Conservation (phyloP, 83 land plant genomes). For the Thuja plicata region DNA sequence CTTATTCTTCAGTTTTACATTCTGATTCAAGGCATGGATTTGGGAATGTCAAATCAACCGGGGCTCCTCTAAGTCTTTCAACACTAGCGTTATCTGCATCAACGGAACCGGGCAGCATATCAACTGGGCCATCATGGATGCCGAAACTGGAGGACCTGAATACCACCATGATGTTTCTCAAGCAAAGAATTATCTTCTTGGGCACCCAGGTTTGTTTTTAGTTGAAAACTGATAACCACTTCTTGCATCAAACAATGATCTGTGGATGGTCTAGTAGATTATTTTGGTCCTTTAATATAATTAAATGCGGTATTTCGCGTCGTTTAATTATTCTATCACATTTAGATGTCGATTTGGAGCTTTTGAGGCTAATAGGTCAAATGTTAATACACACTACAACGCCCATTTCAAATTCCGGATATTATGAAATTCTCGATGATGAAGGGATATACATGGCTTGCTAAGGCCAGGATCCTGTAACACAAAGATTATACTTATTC, state of each 20-base stretch:
- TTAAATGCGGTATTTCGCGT: not conserved
- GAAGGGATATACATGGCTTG: too few relatives aligned
- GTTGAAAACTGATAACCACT: not conserved
- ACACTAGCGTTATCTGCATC: not conserved
- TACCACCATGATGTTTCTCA: constrained; percentile 71
- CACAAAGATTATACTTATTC: not conserved
- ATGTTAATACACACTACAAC: not conserved
- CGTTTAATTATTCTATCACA: not conserved
- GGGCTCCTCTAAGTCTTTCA: not conserved
- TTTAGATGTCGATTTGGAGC: not conserved
- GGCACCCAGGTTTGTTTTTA: constrained; percentile 71
- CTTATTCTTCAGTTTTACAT: not conserved
- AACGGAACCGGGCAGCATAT: not conserved
- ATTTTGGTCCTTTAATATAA: too few relatives aligned
- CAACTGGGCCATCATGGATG: constrained; percentile 16
- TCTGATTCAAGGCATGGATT: not conserved
- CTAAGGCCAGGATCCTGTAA: not conserved
- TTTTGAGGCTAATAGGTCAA: not conserved
- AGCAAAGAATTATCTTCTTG: constrained; percentile 84
- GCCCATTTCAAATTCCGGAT: not conserved
- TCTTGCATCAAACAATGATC: not conserved
- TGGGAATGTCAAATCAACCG: not conserved
- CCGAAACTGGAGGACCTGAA: constrained; percentile 73
- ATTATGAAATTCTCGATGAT: too few relatives aligned
- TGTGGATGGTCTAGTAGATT: not conserved